phyloP scores from a whole-genome alignment of 371 early-diverging fungal genomes.

The Mortierella sp. region DNA sequence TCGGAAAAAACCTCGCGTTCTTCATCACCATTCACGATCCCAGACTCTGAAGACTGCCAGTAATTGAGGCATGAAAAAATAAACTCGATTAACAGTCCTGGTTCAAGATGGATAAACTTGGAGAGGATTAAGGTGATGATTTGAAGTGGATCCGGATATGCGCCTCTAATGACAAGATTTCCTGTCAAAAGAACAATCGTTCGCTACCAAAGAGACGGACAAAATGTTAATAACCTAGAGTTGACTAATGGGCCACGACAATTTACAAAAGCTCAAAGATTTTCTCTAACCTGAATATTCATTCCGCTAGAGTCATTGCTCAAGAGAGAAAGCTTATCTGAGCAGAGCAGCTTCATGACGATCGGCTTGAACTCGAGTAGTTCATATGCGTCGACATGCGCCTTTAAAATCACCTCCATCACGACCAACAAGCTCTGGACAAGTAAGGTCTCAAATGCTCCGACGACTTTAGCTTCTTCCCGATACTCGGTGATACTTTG shows the following conservation, averaged over 20 bases:
- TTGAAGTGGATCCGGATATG: constrained; percentile 18
- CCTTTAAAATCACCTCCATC: constrained; percentile 6
- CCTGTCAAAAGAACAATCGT: constrained; percentile 5
- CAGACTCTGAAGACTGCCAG: neutral
- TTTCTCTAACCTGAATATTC: constrained; percentile 26
- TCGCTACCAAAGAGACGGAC: constrained; percentile 3
- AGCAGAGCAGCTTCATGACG: constrained; percentile 20
- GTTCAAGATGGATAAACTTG: constrained; percentile 26
- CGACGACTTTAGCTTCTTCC: constrained; percentile 15
- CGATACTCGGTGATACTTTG: constrained; percentile 21
- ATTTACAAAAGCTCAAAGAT: neutral
- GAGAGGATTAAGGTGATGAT: constrained; percentile 15
- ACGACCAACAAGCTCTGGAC: constrained; percentile 15
- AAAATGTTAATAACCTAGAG: neutral
- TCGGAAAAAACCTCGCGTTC: neutral
- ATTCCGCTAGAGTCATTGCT: constrained; percentile 33
- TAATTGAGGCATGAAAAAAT: constrained; percentile 11
- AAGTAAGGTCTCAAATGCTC: constrained; percentile 17
- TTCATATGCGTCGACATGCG: constrained; percentile 8
- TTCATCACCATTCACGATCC: neutral
- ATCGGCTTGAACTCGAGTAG: constrained; percentile 6
- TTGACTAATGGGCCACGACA: neutral
- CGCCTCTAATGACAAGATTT: constrained; percentile 7
- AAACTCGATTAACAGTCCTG: constrained; percentile 12
- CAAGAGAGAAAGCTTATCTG: constrained; percentile 16